Conservation (phyloP, 2,329 filamentous ascomycete species). For the Dryadomyces quercus-mongolicae region DNA sequence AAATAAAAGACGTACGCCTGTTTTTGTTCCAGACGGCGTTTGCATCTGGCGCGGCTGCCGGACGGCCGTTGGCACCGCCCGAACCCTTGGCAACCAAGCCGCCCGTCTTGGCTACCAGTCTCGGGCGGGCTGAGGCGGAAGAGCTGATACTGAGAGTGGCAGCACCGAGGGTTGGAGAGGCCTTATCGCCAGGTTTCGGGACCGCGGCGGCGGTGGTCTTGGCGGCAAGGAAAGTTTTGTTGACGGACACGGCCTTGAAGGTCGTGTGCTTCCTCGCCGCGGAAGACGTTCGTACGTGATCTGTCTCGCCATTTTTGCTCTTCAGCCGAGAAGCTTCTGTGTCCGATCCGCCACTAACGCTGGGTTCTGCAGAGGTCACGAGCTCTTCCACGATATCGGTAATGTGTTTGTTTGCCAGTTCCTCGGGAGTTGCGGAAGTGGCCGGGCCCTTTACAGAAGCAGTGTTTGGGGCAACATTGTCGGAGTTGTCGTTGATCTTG, state of each 20-base stretch:
- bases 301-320: conserved; percentile 42
- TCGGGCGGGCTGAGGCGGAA: conserved; percentile 43
- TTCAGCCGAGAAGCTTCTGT: conserved; percentile 56
- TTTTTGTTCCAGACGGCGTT: conserved; percentile 85
- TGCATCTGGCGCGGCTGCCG: conserved; percentile 52
- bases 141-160: conserved; percentile 31
- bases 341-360: conserved; percentile 64
- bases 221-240: conserved; percentile 69
- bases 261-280: conserved; percentile 61
- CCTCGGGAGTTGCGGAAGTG: conserved; percentile 26
- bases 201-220: conserved; percentile 40
- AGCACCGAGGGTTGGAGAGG: conserved; percentile 29
- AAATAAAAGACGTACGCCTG: conserved; percentile 44
- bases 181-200: conserved; percentile 40
- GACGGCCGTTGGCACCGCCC: conserved; percentile 40
- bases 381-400: conserved; percentile 44
- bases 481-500: conserved; percentile 25
- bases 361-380: conserved; percentile 51
- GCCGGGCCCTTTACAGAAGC: conserved; percentile 35
- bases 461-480: conserved; percentile 33
- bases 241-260: conserved; percentile 79
- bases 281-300: conserved; percentile 45
- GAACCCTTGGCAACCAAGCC: conserved; percentile 33
- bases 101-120: conserved; percentile 65
- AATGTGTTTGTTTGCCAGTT: conserved; percentile 45